Evolutionary conservation across 441 rosid genomes (phyloP).

Genomic region (Pelargonium myrrhifolium): DNA sequence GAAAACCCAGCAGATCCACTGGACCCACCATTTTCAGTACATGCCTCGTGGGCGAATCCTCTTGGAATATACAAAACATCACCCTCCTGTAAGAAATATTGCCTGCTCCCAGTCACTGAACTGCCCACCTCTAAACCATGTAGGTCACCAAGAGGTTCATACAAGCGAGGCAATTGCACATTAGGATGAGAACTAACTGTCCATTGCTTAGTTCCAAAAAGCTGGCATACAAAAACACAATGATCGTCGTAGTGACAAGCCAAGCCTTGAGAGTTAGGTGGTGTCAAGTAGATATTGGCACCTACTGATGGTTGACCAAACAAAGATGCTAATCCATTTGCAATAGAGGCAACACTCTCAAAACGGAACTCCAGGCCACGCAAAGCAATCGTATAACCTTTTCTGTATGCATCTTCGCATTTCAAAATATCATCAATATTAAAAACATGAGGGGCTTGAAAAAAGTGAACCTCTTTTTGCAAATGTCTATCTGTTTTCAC

Average conservation of each 20-base stretch:
- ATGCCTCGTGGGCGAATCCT: slow-evolving; percentile 56
- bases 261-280: slow-evolving; percentile 55
- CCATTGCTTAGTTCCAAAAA: slow-evolving; percentile 49
- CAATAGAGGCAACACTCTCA: slow-evolving; percentile 36
- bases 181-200: slow-evolving; percentile 31
- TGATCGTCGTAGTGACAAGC: slow-evolving; percentile 54
- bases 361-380: slow-evolving; percentile 54
- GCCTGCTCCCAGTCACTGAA: slow-evolving; percentile 21
- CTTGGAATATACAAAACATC: slow-evolving; percentile 58
- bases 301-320: slow-evolving; percentile 68
- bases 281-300: slow-evolving; percentile 58
- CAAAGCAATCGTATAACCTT: slow-evolving; percentile 51
- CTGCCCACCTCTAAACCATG: slow-evolving; percentile 19
- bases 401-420: slow-evolving; percentile 46
- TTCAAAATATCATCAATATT: slow-evolving; percentile 30
- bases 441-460: slow-evolving; percentile 29
- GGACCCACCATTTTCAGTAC: slow-evolving; percentile 22
- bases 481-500: slow-evolving; percentile 38
- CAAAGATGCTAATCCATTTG: slow-evolving; percentile 46
- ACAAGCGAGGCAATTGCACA: slow-evolving; percentile 44
- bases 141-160: slow-evolving; percentile 31
- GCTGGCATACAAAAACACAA: slow-evolving; percentile 58
- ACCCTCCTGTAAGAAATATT: slow-evolving; percentile 41
- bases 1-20: slow-evolving; percentile 32
- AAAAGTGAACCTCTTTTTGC: slow-evolving; percentile 42